Evolutionary conservation across 371 early-diverging fungal species (phyloP).

Genomic region (Syncephalastrum contaminatum): DNA sequence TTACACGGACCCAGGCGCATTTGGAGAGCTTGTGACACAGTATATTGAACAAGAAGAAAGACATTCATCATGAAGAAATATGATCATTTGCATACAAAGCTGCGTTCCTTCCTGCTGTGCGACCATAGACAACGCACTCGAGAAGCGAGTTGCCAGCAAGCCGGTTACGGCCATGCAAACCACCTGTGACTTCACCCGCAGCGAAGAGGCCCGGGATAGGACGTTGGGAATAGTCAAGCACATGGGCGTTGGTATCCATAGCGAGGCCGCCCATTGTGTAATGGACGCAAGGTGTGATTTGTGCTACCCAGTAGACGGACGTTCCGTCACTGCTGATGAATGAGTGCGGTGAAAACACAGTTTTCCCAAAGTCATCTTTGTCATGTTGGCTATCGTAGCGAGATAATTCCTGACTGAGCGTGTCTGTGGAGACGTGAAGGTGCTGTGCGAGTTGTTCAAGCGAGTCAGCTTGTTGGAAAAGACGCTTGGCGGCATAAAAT

Average conservation of each 20-base stretch:
- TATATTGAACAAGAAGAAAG: conserved; percentile 4
- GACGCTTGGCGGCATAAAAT: conserved; percentile 60
- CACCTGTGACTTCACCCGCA: conserved; percentile 78
- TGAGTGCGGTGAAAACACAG: conserved; percentile 39
- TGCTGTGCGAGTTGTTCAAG: conserved; percentile 55
- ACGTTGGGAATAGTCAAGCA: conserved; percentile 18
- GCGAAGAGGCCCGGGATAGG: conserved; percentile 60
- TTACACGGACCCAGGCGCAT: conserved; percentile 21
- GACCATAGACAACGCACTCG: conserved; percentile 85
- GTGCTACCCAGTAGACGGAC: conserved; percentile 64
- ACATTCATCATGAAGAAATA: conserved; percentile 1
- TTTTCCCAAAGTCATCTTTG: conserved; percentile 60
- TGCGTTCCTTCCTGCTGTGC: conserved; percentile 69
- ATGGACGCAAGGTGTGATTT: conserved; percentile 80
- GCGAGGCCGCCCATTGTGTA: conserved; percentile 86
- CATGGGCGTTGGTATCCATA: conserved; percentile 59
- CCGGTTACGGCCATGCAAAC: conserved; percentile 84
- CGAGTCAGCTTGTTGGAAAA: conserved; percentile 56
- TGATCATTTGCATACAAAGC: conserved; percentile 19
- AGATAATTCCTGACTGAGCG: conserved; percentile 53
- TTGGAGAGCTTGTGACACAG: conserved; percentile 11
- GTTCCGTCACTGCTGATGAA: conserved; percentile 18
- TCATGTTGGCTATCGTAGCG: conserved; percentile 50
- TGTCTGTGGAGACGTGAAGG: conserved; percentile 43
- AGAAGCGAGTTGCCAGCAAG: conserved; percentile 82